phyloP scores from a whole-genome alignment of 2,329 filamentous ascomycete genomes.

The Aspergillus fischeri region DNA sequence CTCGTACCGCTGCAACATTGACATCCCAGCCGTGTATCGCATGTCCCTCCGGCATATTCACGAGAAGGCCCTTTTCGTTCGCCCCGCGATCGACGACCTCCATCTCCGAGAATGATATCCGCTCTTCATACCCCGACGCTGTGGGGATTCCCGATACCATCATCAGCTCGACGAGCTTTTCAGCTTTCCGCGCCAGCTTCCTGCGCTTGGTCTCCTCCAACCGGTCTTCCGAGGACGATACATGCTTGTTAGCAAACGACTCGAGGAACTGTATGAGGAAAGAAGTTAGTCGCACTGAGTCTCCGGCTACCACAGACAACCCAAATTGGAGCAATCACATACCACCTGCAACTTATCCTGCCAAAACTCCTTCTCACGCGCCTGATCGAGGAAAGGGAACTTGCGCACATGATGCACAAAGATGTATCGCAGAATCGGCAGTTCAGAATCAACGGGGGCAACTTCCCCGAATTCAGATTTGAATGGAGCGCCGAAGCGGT shows the following conservation, averaged over 20 bases:
- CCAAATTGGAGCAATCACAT: slow-evolving; percentile 37
- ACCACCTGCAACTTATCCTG: slow-evolving; percentile 95
- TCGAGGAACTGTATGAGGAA: slow-evolving; percentile 69
- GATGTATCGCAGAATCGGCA: slow-evolving; percentile 91
- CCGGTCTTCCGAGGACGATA: slow-evolving; percentile 93
- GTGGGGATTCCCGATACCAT: slow-evolving; percentile 98
- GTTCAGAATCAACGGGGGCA: slow-evolving; percentile 84
- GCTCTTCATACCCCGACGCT: slow-evolving; percentile 93
- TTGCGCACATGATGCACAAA: slow-evolving; percentile 98
- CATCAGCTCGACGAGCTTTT: slow-evolving; percentile 97
- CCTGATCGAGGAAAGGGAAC: slow-evolving; percentile 95
- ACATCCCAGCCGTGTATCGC: slow-evolving; percentile 95
- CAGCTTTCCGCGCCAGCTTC: slow-evolving; percentile 87
- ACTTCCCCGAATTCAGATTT: slow-evolving; percentile 89
- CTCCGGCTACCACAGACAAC: background rate
- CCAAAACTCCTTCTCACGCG: slow-evolving; percentile 98
- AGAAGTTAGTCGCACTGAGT: slow-evolving; percentile 2
- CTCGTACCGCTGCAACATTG: slow-evolving; percentile 85
- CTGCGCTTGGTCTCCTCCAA: slow-evolving; percentile 92
- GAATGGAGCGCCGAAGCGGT: slow-evolving; percentile 93
- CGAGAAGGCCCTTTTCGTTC: slow-evolving; percentile 82
- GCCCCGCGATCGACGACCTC: slow-evolving; percentile 93
- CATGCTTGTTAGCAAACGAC: slow-evolving; percentile 94
- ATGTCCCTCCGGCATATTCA: slow-evolving; percentile 85
- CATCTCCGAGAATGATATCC: slow-evolving; percentile 93